phyloP scores from a whole-genome alignment of 306 rosid genomes.

The Dalbergia cochinchinensis region DNA sequence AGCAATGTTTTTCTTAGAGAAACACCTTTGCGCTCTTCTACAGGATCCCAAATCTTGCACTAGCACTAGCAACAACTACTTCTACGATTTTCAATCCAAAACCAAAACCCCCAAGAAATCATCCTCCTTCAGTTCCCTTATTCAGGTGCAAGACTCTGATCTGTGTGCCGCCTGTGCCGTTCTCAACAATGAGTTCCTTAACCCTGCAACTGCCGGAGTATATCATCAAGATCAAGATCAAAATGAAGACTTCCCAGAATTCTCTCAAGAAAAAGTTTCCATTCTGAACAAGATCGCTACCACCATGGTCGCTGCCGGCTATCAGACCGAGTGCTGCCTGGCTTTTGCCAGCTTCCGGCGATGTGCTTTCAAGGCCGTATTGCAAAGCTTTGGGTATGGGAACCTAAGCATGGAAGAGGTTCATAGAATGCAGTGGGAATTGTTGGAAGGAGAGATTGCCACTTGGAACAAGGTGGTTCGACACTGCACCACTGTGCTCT shows the following conservation, averaged over 20 bases:
- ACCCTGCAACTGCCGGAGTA: too few relatives aligned
- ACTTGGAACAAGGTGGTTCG: constrained; percentile 70
- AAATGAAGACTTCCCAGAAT: constrained; percentile 42
- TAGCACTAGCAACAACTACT: not conserved
- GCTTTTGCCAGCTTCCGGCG: constrained; percentile 56
- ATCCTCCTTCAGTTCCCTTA: constrained; percentile 50
- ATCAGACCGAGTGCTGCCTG: constrained; percentile 71
- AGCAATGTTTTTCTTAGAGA: constrained; percentile 68
- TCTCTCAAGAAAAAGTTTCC: constrained; percentile 51
- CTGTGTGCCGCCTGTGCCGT: not conserved
- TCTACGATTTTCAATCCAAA: not conserved
- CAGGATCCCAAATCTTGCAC: constrained; percentile 33
- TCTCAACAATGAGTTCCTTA: not conserved
- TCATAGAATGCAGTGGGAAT: constrained; percentile 74
- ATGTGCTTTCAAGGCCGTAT: constrained; percentile 51
- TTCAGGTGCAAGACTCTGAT: constrained; percentile 24
- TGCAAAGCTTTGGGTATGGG: constrained; percentile 57
- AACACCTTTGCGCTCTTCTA: constrained; percentile 57
- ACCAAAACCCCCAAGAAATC: constrained; percentile 37
- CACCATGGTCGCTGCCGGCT: constrained; percentile 67
- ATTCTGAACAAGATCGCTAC: constrained; percentile 57
- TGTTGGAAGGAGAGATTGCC: constrained; percentile 61
- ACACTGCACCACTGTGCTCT: constrained; percentile 60
- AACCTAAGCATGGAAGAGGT: constrained; percentile 65
- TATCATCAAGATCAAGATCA: not conserved